Evolutionary conservation across 176 grass and related monocot species (phyloP).

Genomic region (Thalia dealbata): DNA sequence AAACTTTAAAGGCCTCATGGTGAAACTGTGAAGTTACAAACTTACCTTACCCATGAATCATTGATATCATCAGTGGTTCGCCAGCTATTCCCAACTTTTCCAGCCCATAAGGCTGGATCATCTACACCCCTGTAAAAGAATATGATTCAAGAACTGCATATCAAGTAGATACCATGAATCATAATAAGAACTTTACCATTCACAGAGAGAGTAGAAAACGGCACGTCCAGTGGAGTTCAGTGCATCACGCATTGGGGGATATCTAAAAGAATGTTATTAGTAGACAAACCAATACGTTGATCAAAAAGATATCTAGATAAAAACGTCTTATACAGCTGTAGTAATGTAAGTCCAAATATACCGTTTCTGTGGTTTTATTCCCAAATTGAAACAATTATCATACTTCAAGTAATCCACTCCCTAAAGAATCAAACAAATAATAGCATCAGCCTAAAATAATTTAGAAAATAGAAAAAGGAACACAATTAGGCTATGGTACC

Average conservation of each 20-base stretch:
- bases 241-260: constrained; percentile 95
- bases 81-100: constrained; percentile 91
- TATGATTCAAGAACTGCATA: not conserved
- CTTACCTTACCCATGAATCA: constrained; percentile 87
- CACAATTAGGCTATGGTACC: not conserved
- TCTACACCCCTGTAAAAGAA: constrained; percentile 60
- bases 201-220: constrained; percentile 91
- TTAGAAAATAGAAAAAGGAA: too few relatives aligned
- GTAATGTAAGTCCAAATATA: constrained; percentile 11
- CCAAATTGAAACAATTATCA: constrained; percentile 89
- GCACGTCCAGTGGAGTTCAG: constrained; percentile 72
- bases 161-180: not conserved
- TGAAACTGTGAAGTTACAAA: not conserved
- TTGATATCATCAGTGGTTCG: constrained; percentile 80
- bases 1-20: not conserved
- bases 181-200: constrained; percentile 45
- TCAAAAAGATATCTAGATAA: not conserved
- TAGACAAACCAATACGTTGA: constrained; percentile 12
- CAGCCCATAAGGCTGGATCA: constrained; percentile 94
- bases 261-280: constrained; percentile 33
- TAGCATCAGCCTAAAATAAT: not conserved
- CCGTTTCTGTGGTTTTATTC: constrained; percentile 71
- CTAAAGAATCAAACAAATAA: constrained; percentile 24
- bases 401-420: constrained; percentile 91
- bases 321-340: not conserved